These are phyloP conservation scores for Vigna unguiculata DNA, from an alignment of 306 rosid species.

Conservation along the genomic window DNA sequence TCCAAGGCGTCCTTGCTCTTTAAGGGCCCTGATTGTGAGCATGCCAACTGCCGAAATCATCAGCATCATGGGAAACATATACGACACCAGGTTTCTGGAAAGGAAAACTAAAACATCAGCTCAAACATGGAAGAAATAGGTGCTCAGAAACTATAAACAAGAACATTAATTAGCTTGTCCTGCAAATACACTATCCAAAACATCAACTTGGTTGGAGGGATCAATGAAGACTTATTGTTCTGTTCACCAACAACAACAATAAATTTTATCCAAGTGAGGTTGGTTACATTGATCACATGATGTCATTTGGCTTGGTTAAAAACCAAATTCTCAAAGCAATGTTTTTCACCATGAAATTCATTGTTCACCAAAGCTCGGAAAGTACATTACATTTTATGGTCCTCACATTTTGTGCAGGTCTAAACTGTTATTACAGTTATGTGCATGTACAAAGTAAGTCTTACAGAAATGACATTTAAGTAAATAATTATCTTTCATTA, in stretches of 20 bases:
- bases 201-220: neutral
- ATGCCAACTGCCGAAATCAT: conserved; percentile 73
- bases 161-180: too few relatives aligned
- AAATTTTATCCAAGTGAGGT: neutral
- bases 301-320: neutral
- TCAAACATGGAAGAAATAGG: conserved; percentile 13
- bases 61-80: conserved; percentile 72
- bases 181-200: too few relatives aligned
- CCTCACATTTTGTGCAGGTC: conserved; percentile 2
- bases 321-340: neutral
- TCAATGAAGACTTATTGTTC: neutral
- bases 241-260: neutral
- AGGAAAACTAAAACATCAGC: conserved; percentile 46
- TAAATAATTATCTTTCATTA: too few relatives aligned
- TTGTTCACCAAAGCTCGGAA: conserved; percentile 2
- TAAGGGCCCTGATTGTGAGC: conserved; percentile 85
- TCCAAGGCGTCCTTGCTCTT: conserved; percentile 98
- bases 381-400: neutral
- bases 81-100: conserved; percentile 84
- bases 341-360: neutral
- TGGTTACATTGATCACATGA: neutral
- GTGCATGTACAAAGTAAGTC: neutral
- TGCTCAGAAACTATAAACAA: neutral
- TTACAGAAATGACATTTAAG: neutral
- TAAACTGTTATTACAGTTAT: neutral